These are phyloP conservation scores for Graphiopsis chlorocephala DNA, from an alignment of 2,329 filamentous ascomycete genomes.

Conservation along the genomic window DNA sequence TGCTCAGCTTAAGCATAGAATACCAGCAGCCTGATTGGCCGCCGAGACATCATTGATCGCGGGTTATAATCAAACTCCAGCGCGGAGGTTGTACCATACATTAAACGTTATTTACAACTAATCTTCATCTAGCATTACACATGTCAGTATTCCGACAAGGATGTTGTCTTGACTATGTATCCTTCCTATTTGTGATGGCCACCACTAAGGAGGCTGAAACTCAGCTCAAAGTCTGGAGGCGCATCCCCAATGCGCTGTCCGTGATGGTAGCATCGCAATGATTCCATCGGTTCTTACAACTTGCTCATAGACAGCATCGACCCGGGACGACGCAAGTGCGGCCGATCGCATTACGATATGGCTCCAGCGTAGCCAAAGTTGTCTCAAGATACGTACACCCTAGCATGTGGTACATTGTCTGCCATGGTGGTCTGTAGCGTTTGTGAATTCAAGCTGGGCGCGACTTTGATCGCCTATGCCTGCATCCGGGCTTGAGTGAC, in stretches of 20 bases:
- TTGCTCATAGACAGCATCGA: background rate
- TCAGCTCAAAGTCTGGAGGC: background rate
- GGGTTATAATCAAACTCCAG: background rate
- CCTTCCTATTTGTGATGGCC: background rate
- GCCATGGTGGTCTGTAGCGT: background rate
- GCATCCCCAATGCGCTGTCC: too few relatives aligned
- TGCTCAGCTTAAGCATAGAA: background rate
- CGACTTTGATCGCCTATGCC: background rate
- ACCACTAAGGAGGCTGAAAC: background rate
- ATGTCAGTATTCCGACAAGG: background rate
- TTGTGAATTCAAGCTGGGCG: background rate
- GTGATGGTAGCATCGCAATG: background rate
- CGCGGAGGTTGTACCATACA: background rate
- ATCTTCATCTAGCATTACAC: background rate
- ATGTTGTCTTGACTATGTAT: background rate
- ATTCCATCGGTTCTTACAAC: background rate
- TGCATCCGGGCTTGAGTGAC: background rate
- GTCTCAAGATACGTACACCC: background rate
- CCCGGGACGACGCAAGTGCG: background rate
- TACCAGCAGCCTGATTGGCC: background rate
- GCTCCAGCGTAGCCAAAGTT: background rate
- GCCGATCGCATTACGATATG: background rate
- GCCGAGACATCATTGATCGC: background rate
- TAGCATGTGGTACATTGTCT: background rate
- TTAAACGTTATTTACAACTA: background rate